Conservation (phyloP, 192 early-diverging fungal genomes). For the Lunasporangiospora selenospora region DNA sequence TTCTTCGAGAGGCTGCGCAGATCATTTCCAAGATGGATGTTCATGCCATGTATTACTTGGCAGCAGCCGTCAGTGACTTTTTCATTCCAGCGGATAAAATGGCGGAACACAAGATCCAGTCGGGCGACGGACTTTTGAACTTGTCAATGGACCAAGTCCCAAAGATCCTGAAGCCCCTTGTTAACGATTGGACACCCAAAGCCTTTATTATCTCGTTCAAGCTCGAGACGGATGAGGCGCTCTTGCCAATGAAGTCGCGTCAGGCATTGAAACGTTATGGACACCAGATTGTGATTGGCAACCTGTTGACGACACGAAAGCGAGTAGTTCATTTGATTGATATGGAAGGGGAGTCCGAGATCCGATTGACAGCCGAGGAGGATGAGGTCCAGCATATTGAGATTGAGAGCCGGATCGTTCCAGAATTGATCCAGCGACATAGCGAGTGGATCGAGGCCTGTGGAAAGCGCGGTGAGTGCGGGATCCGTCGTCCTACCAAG, state of each 20-base stretch:
- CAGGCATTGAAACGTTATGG: slow-evolving; percentile 85
- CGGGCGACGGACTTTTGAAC: slow-evolving; percentile 81
- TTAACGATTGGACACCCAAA: slow-evolving; percentile 88
- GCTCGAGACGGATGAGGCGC: slow-evolving; percentile 88
- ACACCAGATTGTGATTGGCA: slow-evolving; percentile 98
- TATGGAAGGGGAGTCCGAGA: slow-evolving; percentile 45
- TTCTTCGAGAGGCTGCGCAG: slow-evolving; percentile 77
- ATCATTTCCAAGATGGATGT: slow-evolving; percentile 70
- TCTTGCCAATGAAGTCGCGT: slow-evolving; percentile 84
- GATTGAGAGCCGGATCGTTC: slow-evolving; percentile 80
- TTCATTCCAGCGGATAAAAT: slow-evolving; percentile 95
- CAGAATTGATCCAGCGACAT: slow-evolving; percentile 72
- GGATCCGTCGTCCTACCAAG: too few species aligned
- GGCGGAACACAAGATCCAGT: slow-evolving; percentile 98
- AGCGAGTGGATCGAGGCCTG: slow-evolving; percentile 67
- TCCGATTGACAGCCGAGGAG: slow-evolving; percentile 62
- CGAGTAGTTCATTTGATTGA: slow-evolving; percentile 76
- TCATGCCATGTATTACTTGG: slow-evolving; percentile 92
- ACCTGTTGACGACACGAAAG: slow-evolving; percentile 91
- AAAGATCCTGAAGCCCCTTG: slow-evolving; percentile 93
- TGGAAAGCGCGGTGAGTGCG: slow-evolving; percentile 25
- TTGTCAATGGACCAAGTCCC: slow-evolving; percentile 96
- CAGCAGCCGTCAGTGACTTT: slow-evolving; percentile 98
- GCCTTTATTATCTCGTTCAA: slow-evolving; percentile 99
- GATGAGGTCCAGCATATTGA: slow-evolving; percentile 68